These are phyloP conservation scores for Volutella citrinella DNA, from an alignment of 2,329 filamentous ascomycete species.

Conservation along the genomic window DNA sequence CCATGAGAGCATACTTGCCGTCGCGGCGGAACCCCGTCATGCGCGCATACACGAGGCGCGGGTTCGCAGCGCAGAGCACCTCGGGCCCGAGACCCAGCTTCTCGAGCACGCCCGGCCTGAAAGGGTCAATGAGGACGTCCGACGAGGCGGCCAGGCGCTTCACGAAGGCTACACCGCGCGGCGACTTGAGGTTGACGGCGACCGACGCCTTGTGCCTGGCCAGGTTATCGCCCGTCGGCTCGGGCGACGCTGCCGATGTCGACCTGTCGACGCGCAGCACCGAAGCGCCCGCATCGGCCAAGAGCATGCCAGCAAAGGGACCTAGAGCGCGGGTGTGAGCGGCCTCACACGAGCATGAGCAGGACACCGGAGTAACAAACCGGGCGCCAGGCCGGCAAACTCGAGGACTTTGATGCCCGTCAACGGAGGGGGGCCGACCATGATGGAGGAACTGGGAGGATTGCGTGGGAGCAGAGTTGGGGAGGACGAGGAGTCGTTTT, in stretches of 20 bases:
- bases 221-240: constrained; percentile 66
- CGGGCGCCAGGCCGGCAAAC: constrained; percentile 61
- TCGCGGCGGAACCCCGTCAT: constrained; percentile 90
- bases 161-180: constrained; percentile 62
- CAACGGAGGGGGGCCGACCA: constrained; percentile 35
- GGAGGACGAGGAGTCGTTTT: too few species aligned
- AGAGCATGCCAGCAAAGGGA: constrained; percentile 83
- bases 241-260: constrained; percentile 40
- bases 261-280: constrained; percentile 82
- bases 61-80: constrained; percentile 65
- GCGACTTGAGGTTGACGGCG: constrained; percentile 72
- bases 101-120: constrained; percentile 87
- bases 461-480: too few species aligned
- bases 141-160: constrained; percentile 65
- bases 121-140: constrained; percentile 90
- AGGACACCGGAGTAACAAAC: constrained; percentile 40
- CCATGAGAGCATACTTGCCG: constrained; percentile 82
- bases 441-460: constrained; percentile 27
- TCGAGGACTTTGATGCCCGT: constrained; percentile 56
- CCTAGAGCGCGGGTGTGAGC: constrained; percentile 43
- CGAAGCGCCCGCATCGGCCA: constrained; percentile 84
- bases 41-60: constrained; percentile 73
- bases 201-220: constrained; percentile 80
- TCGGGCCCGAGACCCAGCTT: constrained; percentile 74
- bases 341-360: too few species aligned